phyloP scores from a whole-genome alignment of 2,329 filamentous ascomycete species.

The Pseudogymnoascus sp. region DNA sequence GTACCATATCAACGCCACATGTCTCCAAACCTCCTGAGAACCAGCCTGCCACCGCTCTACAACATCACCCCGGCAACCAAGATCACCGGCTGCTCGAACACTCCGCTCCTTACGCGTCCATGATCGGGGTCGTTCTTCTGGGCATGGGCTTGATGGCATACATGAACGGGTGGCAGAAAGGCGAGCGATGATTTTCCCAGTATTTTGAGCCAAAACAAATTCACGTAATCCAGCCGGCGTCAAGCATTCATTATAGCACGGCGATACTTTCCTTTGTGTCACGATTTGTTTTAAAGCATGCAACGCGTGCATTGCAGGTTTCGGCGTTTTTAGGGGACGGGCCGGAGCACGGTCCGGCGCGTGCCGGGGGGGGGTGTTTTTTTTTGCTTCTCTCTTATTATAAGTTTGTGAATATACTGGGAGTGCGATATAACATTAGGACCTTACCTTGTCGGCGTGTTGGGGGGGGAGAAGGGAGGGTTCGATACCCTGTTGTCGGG shows the following conservation, averaged over 20 bases:
- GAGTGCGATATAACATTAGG: constrained; percentile 6
- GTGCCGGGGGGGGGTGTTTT: neutral
- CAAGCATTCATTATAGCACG: neutral
- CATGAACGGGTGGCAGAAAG: constrained; percentile 68
- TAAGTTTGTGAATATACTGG: constrained; percentile 4
- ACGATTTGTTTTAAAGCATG: neutral
- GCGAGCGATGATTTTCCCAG: constrained; percentile 20
- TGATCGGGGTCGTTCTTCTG: constrained; percentile 72
- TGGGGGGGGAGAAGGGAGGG: neutral
- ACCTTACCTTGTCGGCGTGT: neutral
- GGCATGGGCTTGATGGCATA: constrained; percentile 82
- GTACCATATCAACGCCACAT: neutral
- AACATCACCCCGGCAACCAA: constrained; percentile 30
- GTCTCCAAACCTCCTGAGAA: constrained; percentile 6
- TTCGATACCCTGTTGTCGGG: neutral
- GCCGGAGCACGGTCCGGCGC: constrained; percentile 3
- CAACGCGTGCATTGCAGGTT: constrained; percentile 5
- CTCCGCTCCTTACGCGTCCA: constrained; percentile 68
- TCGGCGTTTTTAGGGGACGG: constrained; percentile 6
- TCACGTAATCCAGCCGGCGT: constrained; percentile 2
- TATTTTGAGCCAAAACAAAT: neutral
- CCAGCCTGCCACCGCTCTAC: neutral
- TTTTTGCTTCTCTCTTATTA: neutral
- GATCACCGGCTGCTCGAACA: constrained; percentile 41
- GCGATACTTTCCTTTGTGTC: constrained; percentile 2